Evolutionary conservation across 179 eudicot species (phyloP), one percentile per base, ranked within the genome.

Genomic region (Drosera spatulata): DNA sequence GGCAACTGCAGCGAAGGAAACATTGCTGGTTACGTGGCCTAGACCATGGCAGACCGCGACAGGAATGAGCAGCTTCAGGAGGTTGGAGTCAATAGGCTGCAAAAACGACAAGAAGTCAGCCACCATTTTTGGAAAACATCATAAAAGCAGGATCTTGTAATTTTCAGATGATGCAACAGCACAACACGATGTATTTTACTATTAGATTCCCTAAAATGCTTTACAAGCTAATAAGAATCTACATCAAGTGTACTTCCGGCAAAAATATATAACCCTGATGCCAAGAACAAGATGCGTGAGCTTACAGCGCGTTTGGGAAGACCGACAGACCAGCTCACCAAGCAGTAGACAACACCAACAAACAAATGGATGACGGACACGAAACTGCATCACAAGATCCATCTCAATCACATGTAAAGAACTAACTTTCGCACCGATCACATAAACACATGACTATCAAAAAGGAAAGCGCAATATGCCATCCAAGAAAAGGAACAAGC

Each of bases 271-370:
- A 45, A 10, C 49, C 7, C 10, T 45, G 8, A 6, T 45, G 7
- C 10, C 49, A 45, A 6, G 49, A 45, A 45, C 0, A 6, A 45
- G 7, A 6, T 45, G 61, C 61, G 58, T 41, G 2, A 48, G 84
- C 98, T 91, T 77, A 91, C 98, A 78, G 98, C 98, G 49, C 98
- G 85, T 74, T 88, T 88, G 6, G 98, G 98, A 64, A 91, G 98
- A 69, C 98, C 96, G 40, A 88, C 93, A 37, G 80, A 10, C 96
- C 98, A 91, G 90, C 96, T 84, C 4, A 58, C 74, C 73, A 88
- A 71, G 74, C 96, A 91, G 75, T 91, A 91, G 4, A 84, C 71
- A 64, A 80, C 95, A 3, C 98, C 98, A 47, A 91, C 96, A 13
- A 65, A 63, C 82, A 91, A 71, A 82, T 91, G 98, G 52, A 91